Percentiles rank a stretch among this genome's conserved stretches.
Evolutionary conservation across 2,329 filamentous ascomycete genomes (phyloP).

Genomic region (Hawksworthiomyces lignivorus): DNA sequence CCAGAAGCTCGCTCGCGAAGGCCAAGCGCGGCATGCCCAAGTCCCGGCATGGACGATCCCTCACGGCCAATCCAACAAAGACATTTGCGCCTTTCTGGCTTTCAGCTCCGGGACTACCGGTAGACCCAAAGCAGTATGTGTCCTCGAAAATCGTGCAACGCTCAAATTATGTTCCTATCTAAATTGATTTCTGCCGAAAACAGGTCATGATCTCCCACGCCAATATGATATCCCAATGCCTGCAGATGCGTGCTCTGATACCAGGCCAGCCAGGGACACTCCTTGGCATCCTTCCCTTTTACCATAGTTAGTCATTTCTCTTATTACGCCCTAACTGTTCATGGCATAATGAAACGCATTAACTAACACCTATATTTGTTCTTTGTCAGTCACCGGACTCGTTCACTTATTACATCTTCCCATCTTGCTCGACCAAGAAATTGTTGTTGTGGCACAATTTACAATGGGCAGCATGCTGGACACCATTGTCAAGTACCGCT

Average conservation of each 20-base stretch:
- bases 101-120: too few relatives aligned
- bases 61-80: too few relatives aligned
- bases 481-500: slow-evolving; percentile 42
- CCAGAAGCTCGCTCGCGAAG: too few relatives aligned
- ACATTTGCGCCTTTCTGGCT: too few relatives aligned
- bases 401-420: slow-evolving; percentile 57
- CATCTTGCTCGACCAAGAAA: slow-evolving; percentile 55
- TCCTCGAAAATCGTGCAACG: too few relatives aligned
- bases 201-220: slow-evolving; percentile 45
- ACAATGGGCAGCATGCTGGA: slow-evolving; percentile 52
- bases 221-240: slow-evolving; percentile 52
- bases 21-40: too few relatives aligned
- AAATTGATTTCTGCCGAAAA: too few relatives aligned
- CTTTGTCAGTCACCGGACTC: slow-evolving; percentile 42
- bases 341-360: too few relatives aligned
- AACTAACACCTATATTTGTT: slow-evolving; percentile 12
- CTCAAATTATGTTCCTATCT: too few relatives aligned
- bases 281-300: slow-evolving; percentile 19
- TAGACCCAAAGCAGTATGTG: too few relatives aligned
- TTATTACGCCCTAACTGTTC: slow-evolving; percentile 9
- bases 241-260: slow-evolving; percentile 49
- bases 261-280: slow-evolving; percentile 25
- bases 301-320: slow-evolving; percentile 16
- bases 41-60: too few relatives aligned
- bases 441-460: slow-evolving; percentile 57